These are phyloP conservation scores for Podospora didyma DNA, from an alignment of 495 filamentous ascomycete species.

Conservation along the genomic window DNA sequence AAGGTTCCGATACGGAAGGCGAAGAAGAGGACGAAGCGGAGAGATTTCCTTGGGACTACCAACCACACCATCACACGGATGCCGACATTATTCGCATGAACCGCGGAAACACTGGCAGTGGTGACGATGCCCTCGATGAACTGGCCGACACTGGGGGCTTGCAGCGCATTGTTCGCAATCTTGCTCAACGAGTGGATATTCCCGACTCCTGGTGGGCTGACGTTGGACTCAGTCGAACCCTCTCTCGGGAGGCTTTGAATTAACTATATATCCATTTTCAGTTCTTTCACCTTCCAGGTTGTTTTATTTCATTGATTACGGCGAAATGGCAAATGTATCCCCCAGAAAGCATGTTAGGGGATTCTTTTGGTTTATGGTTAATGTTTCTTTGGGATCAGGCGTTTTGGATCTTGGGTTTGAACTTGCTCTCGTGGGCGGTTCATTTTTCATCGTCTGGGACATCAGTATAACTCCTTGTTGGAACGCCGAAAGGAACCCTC, in stretches of 20 bases:
- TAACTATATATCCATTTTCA: slow-evolving; percentile 7
- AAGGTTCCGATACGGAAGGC: slow-evolving; percentile 32
- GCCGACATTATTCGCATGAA: slow-evolving; percentile 28
- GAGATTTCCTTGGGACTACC: too few species aligned
- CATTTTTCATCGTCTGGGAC: too few species aligned
- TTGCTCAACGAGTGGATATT: slow-evolving; percentile 65
- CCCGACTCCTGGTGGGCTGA: slow-evolving; percentile 75
- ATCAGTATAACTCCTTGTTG: too few species aligned
- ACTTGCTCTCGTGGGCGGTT: too few species aligned
- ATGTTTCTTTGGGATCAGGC: too few species aligned
- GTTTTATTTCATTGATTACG: not conserved
- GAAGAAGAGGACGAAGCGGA: slow-evolving; percentile 31
- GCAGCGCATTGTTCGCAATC: slow-evolving; percentile 62
- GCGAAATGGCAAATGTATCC: not conserved
- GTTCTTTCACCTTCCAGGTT: not conserved
- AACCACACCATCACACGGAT: too few species aligned
- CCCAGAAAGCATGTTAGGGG: too few species aligned
- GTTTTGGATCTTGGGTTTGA: too few species aligned
- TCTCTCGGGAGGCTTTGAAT: slow-evolving; percentile 38
- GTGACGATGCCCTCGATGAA: slow-evolving; percentile 26
- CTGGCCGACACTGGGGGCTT: slow-evolving; percentile 55
- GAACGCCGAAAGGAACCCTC: too few species aligned
- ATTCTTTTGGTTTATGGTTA: too few species aligned
- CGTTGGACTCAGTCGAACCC: slow-evolving; percentile 61
- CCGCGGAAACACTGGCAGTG: slow-evolving; percentile 12